Percentiles rank a stretch among this genome's conserved stretches.
These are phyloP conservation scores for Aureobasidium leucospermi DNA, from an alignment of 2,329 filamentous ascomycete genomes.

Conservation along the genomic window DNA sequence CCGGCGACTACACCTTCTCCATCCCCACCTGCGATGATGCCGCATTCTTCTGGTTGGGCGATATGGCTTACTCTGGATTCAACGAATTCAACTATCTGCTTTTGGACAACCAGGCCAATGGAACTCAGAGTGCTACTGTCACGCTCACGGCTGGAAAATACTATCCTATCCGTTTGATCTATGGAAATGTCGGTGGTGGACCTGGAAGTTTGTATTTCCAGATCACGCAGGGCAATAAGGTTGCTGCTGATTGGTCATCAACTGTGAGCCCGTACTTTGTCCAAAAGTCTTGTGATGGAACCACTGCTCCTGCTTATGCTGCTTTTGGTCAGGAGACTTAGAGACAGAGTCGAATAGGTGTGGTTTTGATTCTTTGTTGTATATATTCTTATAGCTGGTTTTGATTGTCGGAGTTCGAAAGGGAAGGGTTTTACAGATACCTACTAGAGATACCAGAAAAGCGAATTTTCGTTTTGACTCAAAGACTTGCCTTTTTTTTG, in stretches of 20 bases:
- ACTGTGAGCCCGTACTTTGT: neutral
- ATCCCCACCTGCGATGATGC: neutral
- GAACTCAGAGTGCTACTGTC: neutral
- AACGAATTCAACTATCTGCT: neutral
- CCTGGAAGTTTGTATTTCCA: neutral
- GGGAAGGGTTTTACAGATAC: too few species aligned
- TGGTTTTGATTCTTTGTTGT: neutral
- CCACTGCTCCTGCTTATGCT: neutral
- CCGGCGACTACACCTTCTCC: neutral
- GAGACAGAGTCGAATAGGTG: neutral
- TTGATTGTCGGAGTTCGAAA: neutral
- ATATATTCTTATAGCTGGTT: neutral
- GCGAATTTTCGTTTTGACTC: too few species aligned
- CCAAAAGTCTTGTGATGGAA: neutral
- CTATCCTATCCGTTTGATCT: neutral
- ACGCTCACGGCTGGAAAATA: neutral
- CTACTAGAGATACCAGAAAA: too few species aligned
- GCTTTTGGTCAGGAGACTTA: neutral
- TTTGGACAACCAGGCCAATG: neutral
- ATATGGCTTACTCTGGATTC: neutral
- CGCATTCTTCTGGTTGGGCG: neutral
- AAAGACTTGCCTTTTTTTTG: too few species aligned
- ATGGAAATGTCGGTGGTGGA: neutral
- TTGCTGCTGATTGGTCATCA: neutral
- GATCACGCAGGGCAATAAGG: neutral